Conservation (phyloP, 257 asterid genomes). For the Buddleja alternifolia region DNA sequence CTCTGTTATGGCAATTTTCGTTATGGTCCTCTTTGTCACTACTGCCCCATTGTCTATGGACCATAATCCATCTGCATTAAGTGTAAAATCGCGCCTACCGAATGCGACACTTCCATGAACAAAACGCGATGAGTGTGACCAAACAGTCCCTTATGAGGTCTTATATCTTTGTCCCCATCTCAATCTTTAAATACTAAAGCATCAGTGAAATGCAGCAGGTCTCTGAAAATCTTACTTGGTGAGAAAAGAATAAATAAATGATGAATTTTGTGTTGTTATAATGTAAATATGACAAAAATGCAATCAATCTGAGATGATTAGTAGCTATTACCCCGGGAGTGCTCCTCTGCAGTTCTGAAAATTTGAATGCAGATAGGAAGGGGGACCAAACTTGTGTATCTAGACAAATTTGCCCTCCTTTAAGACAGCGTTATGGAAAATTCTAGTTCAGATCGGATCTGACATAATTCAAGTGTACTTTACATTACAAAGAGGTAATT, state of each 20-base stretch:
- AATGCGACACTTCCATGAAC: constrained; percentile 68
- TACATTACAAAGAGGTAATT: too few species aligned
- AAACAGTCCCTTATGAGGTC: constrained; percentile 22
- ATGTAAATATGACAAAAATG: constrained; percentile 44
- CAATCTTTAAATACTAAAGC: neutral
- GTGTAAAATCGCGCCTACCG: constrained; percentile 28
- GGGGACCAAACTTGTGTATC: constrained; percentile 34
- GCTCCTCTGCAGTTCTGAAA: constrained; percentile 12
- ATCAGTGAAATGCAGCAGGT: too few species aligned
- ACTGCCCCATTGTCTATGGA: constrained; percentile 28
- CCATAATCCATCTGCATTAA: constrained; percentile 11
- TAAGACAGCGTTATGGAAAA: too few species aligned
- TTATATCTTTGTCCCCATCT: constrained; percentile 6
- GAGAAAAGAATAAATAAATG: neutral
- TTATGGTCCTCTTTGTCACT: constrained; percentile 35
- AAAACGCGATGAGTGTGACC: constrained; percentile 69
- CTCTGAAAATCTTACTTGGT: constrained; percentile 34
- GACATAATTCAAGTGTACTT: too few species aligned
- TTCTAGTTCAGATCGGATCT: too few species aligned
- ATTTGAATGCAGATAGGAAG: neutral
- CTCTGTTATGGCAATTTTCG: constrained; percentile 12
- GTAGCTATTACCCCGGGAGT: constrained; percentile 55
- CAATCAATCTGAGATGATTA: constrained; percentile 71
- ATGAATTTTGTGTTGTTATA: neutral
- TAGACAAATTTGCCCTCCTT: too few species aligned